Percentiles rank a stretch among this genome's conserved stretches.
phyloP scores from a whole-genome alignment of 1,139 yeast genomes.

The Blastobotrys arbuscula region DNA sequence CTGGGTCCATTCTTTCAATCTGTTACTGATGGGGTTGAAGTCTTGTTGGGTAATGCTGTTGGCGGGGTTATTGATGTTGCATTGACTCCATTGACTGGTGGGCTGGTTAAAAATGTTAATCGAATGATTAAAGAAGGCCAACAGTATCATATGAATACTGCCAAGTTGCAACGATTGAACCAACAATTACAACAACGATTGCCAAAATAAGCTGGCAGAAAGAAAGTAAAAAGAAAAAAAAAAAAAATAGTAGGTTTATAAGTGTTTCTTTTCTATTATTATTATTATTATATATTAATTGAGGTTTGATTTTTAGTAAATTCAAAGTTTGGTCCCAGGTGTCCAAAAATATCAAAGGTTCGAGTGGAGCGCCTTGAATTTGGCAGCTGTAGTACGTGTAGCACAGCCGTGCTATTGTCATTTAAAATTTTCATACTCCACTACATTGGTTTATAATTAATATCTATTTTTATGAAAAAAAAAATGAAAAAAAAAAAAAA shows the following conservation, averaged over 20 bases:
- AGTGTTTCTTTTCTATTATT: too few species aligned
- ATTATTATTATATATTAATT: too few species aligned
- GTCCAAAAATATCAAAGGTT: too few species aligned
- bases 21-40: conserved; percentile 33
- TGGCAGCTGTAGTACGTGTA: too few species aligned
- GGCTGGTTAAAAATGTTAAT: conserved; percentile 13
- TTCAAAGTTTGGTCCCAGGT: too few species aligned
- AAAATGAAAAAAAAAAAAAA: not conserved
- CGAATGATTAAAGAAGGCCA: conserved; percentile 16
- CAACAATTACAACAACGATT: not conserved
- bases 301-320: too few species aligned
- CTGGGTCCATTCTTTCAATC: conserved; percentile 32
- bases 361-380: too few species aligned
- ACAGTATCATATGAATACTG: conserved; percentile 17
- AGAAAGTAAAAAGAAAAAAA: not conserved
- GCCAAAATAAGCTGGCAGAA: not conserved
- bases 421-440: too few species aligned
- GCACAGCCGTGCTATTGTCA: too few species aligned
- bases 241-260: too few species aligned
- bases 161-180: not conserved
- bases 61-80: conserved; percentile 19
- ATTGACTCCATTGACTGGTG: conserved; percentile 13
- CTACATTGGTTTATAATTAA: too few species aligned
- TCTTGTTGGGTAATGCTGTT: conserved; percentile 23
- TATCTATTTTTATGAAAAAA: too few species aligned